These are phyloP conservation scores for Zelonia costaricensis DNA, from an alignment of 208 protist genomes.

Conservation along the genomic window DNA sequence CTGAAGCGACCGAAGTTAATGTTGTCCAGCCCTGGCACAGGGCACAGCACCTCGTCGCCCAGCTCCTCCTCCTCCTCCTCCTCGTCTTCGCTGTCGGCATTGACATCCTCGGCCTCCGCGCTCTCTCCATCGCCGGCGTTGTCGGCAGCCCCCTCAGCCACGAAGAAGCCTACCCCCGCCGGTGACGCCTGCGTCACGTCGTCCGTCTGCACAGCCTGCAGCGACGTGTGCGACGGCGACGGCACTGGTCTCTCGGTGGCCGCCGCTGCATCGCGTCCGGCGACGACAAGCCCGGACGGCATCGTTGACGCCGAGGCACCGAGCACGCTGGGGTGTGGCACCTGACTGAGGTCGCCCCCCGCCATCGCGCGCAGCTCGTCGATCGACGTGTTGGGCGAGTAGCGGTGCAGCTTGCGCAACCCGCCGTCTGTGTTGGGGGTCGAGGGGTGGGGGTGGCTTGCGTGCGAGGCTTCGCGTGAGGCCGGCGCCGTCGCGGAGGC, in stretches of 20 bases:
- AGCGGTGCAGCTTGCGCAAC: slow-evolving; percentile 13
- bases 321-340: slow-evolving; percentile 6
- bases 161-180: no score
- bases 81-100: not conserved
- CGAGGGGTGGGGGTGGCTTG: not conserved
- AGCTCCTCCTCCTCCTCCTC: slow-evolving; percentile 39
- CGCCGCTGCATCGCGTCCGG: no score
- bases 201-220: not conserved
- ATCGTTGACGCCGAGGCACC: no score
- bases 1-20: slow-evolving; percentile 88
- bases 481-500: no score
- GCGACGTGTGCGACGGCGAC: not conserved
- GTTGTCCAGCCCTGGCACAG: slow-evolving; percentile 77
- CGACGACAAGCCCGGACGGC: no score
- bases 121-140: not conserved
- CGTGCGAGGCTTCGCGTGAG: no score
- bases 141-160: no score
- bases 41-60: slow-evolving; percentile 75
- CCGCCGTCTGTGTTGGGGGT: slow-evolving; percentile 20
- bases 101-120: not conserved
- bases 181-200: no score
- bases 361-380: slow-evolving; percentile 27
- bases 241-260: not conserved
- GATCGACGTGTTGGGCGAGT: slow-evolving; percentile 11
- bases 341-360: slow-evolving; percentile 25